Evolutionary conservation across 2,329 filamentous ascomycete genomes (phyloP).

Genomic region (Paecilomyces fulvus): DNA sequence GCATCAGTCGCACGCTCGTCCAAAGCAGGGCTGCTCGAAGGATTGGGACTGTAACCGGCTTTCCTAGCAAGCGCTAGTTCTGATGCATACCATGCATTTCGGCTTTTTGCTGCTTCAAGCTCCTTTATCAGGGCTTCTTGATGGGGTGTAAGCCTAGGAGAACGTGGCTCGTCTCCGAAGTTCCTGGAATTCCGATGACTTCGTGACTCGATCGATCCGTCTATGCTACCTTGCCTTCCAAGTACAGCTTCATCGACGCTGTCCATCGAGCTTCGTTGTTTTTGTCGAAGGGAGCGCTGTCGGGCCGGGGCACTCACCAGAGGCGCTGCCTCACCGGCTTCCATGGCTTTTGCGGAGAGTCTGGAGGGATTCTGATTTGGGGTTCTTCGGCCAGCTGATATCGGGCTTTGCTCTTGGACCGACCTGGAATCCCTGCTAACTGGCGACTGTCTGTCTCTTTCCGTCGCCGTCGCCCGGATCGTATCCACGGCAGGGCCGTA

Average conservation of each 20-base stretch:
- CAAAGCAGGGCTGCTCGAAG: conserved; percentile 60
- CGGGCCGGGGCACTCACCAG: conserved; percentile 34
- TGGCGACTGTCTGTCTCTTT: conserved; percentile 40
- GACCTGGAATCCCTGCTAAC: conserved; percentile 34
- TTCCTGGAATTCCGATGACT: conserved; percentile 32
- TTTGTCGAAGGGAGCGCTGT: conserved; percentile 47
- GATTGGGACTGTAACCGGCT: conserved; percentile 70
- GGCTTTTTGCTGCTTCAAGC: conserved; percentile 71
- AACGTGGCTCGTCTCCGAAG: conserved; percentile 36
- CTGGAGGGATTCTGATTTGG: conserved; percentile 46
- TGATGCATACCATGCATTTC: conserved; percentile 95
- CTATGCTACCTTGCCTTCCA: conserved; percentile 30
- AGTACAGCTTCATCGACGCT: conserved; percentile 53
- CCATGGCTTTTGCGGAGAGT: conserved; percentile 37
- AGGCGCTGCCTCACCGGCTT: conserved; percentile 38
- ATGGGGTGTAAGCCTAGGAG: conserved; percentile 36
- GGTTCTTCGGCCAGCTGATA: conserved; percentile 55
- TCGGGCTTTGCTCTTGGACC: conserved; percentile 41
- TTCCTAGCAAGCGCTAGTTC: conserved; percentile 88
- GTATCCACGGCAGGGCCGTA: conserved; percentile 37
- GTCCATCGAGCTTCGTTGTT: conserved; percentile 60
- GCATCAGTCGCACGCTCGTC: conserved; percentile 69
- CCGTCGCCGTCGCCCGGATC: conserved; percentile 34
- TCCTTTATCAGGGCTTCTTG: conserved; percentile 69
- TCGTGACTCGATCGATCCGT: conserved; percentile 31